phyloP scores from a whole-genome alignment of 371 early-diverging fungal species.

The Apophysomyces ossiformis region DNA sequence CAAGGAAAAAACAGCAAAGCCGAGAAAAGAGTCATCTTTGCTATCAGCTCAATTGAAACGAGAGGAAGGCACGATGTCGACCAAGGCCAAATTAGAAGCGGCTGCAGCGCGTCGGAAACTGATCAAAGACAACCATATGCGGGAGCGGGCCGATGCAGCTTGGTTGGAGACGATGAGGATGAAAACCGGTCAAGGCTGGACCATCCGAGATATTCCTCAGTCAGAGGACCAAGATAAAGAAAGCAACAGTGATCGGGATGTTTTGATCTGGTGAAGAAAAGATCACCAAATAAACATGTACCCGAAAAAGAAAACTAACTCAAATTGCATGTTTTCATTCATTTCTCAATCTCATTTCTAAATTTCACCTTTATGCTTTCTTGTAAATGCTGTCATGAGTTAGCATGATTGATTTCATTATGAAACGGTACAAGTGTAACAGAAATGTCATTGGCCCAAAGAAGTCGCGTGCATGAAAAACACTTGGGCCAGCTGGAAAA shows the following conservation, averaged over 20 bases:
- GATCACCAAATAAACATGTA: background rate
- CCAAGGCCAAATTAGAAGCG: conserved; percentile 17
- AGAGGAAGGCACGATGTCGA: background rate
- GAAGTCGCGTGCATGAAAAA: no score
- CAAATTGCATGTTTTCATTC: no score
- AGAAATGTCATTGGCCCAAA: no score
- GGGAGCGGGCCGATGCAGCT: conserved; percentile 15
- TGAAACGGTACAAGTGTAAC: no score
- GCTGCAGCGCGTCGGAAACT: conserved; percentile 15
- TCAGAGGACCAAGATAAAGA: background rate
- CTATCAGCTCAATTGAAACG: conserved; percentile 7
- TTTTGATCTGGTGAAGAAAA: conserved; percentile 9
- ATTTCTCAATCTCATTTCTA: no score
- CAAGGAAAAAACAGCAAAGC: conserved; percentile 19
- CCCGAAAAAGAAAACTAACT: background rate
- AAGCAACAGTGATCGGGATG: conserved; percentile 2
- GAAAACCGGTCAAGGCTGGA: conserved; percentile 29
- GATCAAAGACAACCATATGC: conserved; percentile 11
- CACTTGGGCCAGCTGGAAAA: no score
- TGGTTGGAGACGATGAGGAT: conserved; percentile 20
- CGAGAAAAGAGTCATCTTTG: conserved; percentile 10
- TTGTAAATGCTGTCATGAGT: no score
- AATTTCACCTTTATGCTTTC: no score
- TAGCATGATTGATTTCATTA: no score
- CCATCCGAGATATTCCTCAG: background rate